Evolutionary conservation across 257 asterid genomes (phyloP).

Genomic region (Knoxia roxburghii): DNA sequence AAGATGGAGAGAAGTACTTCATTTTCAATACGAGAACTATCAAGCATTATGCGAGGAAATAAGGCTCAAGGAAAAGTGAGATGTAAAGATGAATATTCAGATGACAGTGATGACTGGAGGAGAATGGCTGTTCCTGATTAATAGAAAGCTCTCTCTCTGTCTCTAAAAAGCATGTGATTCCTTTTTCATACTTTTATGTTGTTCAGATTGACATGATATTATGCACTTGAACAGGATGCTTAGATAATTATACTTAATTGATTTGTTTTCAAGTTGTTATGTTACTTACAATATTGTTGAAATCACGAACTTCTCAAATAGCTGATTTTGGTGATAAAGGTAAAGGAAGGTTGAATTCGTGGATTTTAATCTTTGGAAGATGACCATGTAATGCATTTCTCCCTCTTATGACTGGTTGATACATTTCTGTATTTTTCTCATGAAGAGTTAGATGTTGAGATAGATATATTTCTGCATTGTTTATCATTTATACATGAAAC

Average conservation of each 20-base stretch:
- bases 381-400: too few relatives aligned
- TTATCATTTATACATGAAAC: too few relatives aligned
- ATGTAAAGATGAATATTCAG: conserved; percentile 42
- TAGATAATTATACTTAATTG: neutral
- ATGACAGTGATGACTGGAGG: conserved; percentile 43
- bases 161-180: neutral
- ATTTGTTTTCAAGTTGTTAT: neutral
- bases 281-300: neutral
- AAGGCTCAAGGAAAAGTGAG: conserved; percentile 22
- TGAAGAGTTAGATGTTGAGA: too few relatives aligned
- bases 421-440: too few relatives aligned
- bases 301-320: neutral
- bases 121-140: neutral
- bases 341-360: neutral
- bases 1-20: conserved; percentile 85
- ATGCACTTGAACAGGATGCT: neutral
- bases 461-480: too few relatives aligned
- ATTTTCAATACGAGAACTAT: conserved; percentile 45
- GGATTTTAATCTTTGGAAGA: neutral
- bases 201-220: neutral
- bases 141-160: neutral
- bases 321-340: neutral
- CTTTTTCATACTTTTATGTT: neutral
- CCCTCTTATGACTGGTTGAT: too few relatives aligned
- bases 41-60: conserved; percentile 56